Percentiles rank a stretch among this genome's conserved stretches.
These are phyloP conservation scores for Didymella segeticola DNA, from an alignment of 2,329 filamentous ascomycete genomes.

Conservation along the genomic window DNA sequence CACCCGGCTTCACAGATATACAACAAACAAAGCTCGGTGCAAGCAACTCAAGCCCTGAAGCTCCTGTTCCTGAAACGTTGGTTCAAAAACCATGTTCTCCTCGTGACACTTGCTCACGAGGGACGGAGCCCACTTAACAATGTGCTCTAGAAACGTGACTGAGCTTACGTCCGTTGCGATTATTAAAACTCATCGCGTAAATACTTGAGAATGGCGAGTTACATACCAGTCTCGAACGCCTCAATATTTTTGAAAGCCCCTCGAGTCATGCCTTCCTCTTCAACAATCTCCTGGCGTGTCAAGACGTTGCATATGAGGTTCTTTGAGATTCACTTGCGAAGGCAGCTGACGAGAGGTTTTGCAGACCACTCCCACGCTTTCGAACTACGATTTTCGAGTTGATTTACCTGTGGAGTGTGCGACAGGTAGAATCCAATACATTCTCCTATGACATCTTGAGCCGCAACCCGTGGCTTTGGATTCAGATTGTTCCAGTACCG, in stretches of 20 bases:
- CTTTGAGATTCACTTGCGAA: not conserved
- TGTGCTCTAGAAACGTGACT: not conserved
- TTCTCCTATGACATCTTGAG: too few relatives aligned
- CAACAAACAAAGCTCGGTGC: not conserved
- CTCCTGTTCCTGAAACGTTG: not conserved
- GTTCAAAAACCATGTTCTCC: not conserved
- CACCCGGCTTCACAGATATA: constrained; percentile 1
- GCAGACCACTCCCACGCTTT: not conserved
- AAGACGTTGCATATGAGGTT: not conserved
- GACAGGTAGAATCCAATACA: too few relatives aligned
- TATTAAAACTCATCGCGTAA: not conserved
- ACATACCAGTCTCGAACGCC: not conserved
- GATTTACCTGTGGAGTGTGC: too few relatives aligned
- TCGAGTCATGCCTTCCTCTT: not conserved
- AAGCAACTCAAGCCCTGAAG: not conserved
- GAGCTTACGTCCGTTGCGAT: not conserved
- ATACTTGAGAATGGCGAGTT: not conserved
- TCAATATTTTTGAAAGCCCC: not conserved
- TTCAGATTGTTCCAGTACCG: too few relatives aligned
- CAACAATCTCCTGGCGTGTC: not conserved
- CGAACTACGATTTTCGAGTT: too few relatives aligned
- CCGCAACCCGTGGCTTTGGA: too few relatives aligned
- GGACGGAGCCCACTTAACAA: not conserved
- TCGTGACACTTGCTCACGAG: not conserved
- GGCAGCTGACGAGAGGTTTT: not conserved